These are phyloP conservation scores for Gastrodia elata DNA, from an alignment of 106 monocot genomes.

Conservation along the genomic window DNA sequence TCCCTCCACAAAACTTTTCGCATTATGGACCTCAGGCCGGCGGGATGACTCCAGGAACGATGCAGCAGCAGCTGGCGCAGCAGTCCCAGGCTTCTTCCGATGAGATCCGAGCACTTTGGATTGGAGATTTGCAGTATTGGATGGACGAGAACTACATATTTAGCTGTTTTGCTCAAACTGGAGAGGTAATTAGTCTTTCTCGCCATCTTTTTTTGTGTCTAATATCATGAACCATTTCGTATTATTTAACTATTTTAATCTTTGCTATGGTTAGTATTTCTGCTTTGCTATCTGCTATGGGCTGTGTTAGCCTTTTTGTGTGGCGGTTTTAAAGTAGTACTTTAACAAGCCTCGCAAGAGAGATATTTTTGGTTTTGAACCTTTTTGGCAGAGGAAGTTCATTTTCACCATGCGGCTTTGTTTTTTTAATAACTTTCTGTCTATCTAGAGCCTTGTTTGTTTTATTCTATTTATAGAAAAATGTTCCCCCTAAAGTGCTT, in stretches of 20 bases:
- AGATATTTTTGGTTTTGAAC: not conserved
- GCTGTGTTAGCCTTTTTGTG: not conserved
- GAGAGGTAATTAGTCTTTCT: constrained; percentile 40
- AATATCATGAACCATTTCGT: not conserved
- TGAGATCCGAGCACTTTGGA: constrained; percentile 79
- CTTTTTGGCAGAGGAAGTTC: not conserved
- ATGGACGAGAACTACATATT: constrained; percentile 80
- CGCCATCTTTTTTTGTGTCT: not conserved
- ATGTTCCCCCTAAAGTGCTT: not conserved
- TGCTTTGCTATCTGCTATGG: not conserved
- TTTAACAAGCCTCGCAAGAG: not conserved
- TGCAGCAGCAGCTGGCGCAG: constrained; percentile 10
- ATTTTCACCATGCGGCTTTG: not conserved
- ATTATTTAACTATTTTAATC: not conserved
- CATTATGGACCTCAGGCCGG: constrained; percentile 3
- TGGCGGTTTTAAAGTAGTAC: not conserved
- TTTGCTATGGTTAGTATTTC: not conserved
- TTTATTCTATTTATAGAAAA: not conserved
- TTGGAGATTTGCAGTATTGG: constrained; percentile 87
- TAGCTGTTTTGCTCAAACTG: constrained; percentile 43
- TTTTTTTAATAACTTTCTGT: not conserved
- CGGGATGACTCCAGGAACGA: not conserved
- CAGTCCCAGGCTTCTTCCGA: constrained; percentile 17
- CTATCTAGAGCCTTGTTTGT: not conserved
- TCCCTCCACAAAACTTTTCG: not conserved